Conservation (phyloP, 176 grass and related monocot species). For the Phoenix dactylifera region DNA sequence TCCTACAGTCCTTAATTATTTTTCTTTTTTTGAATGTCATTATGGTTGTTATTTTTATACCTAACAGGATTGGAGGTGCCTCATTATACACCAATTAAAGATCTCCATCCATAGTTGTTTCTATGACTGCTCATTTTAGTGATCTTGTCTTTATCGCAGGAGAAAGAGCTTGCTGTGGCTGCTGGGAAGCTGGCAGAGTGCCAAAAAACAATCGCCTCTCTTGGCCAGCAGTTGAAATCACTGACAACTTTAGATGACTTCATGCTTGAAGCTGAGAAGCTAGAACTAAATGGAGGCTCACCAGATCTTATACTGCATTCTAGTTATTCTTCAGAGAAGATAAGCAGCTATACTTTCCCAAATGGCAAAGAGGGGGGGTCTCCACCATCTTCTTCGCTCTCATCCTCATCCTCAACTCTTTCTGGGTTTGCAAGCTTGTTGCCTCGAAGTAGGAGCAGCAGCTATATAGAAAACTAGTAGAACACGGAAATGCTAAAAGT, state of each 20-base stretch:
- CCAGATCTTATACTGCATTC: conserved; percentile 22
- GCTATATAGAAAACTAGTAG: conserved; percentile 33
- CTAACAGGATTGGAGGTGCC: no score
- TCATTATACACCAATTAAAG: no score
- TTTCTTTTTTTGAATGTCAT: no score
- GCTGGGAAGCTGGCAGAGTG: conserved; percentile 86
- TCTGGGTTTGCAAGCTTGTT: conserved; percentile 17
- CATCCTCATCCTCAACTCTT: conserved; percentile 18
- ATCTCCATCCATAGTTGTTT: no score
- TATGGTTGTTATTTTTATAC: no score
- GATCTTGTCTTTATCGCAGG: conserved; percentile 32
- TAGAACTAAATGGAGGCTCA: conserved; percentile 13
- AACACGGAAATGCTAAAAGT: neutral
- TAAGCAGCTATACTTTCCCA: conserved; percentile 3
- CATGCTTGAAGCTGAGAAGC: conserved; percentile 10
- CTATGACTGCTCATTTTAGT: no score
- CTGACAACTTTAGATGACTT: conserved; percentile 52
- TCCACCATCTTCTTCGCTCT: neutral
- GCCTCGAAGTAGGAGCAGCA: conserved; percentile 19
- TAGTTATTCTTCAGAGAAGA: neutral
- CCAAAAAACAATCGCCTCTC: conserved; percentile 92
- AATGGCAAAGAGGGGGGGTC: conserved; percentile 22
- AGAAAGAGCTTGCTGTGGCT: conserved; percentile 55
- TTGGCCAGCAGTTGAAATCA: conserved; percentile 75
- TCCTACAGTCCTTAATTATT: no score